Base-by-base conservation (phyloP, 176 grass and related monocot genomes). In the Alloteropsis semialata region DNA sequence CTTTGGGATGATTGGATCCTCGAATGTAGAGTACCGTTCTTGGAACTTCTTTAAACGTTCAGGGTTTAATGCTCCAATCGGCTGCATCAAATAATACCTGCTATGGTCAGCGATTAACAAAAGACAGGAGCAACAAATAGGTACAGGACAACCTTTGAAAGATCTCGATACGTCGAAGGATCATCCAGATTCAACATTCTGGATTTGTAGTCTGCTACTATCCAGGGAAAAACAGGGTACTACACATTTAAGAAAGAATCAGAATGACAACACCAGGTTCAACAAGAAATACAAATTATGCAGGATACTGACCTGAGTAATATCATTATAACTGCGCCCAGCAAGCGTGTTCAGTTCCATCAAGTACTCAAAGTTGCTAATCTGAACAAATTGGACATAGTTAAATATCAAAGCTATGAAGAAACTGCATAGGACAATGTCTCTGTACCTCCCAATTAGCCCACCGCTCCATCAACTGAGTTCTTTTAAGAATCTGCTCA, bases 191-290 rank as follows among this genome's bases (percentile, higher is more conserved):
- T 88, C 83, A 98, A 86, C 16, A 84, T 66, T 86, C 71, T 82
- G 30, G 92, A 95, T 68, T 76, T 88, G 79, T 98, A 98, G 82
- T 98, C 93, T 55, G 91, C 84, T 83, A 98, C 68, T 85, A 98
- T 88, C 96, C 96, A 98, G 61, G 96, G 96, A 65, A 98, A 96
- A 80, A 98, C 93, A 89, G 96, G 96, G 90, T 98, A 98, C 96
- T 98, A 86, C 72, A 90, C 82, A 88, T 49, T 69, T 22, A 86
- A 5, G 60, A 72, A 21, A 74, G 74, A 57, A 56, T 38, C 49
- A 27, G 37, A 82, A 78, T 64, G 24, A 77, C 42, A 86, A 46
- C 64, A 59, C 44, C 17, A 30, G 48, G 63, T 78, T 66, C 36
- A 5, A 39, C 8, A 16, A 65, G 21, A 82, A 58, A 82, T 78